Conservation (phyloP, 176 grass and related monocot species). For the Aegilops speltoides region DNA sequence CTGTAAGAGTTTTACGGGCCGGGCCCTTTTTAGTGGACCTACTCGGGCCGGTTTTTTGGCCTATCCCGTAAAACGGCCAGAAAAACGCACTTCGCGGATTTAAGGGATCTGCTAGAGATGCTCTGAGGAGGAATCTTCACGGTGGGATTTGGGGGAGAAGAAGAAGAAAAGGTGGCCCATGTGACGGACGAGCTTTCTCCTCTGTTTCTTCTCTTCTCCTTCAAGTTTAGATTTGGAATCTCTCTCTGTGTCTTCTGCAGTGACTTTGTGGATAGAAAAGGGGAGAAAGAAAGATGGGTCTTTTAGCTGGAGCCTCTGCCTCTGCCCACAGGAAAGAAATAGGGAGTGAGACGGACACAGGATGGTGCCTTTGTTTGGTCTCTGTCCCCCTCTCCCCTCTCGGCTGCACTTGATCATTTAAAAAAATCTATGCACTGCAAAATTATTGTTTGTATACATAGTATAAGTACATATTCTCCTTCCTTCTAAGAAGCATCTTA, state of each 20-base stretch:
- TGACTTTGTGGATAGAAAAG: neutral
- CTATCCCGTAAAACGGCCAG: no score
- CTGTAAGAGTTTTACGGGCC: no score
- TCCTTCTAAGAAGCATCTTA: neutral
- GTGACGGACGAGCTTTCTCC: neutral
- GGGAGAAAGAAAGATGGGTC: neutral
- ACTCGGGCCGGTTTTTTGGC: no score
- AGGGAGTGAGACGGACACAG: neutral
- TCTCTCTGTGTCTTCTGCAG: neutral
- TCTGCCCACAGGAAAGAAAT: neutral
- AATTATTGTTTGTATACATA: no score
- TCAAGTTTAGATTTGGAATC: constrained; percentile 10
- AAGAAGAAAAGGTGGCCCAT: neutral
- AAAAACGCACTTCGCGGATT: no score
- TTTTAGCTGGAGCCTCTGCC: neutral
- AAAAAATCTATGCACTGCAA: no score
- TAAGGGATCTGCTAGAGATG: no score
- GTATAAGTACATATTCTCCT: neutral
- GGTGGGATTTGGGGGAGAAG: constrained; percentile 18
- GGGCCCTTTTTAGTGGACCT: no score
- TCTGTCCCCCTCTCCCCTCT: neutral
- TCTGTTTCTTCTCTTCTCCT: neutral
- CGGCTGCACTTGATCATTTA: no score
- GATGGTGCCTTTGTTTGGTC: constrained; percentile 17
- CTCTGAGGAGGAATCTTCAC: neutral